A percentile compares a stretch with the other conserved stretches of the same genome.
phyloP scores from a whole-genome alignment of 2,329 filamentous ascomycete species.

The Cladophialophora immunda region DNA sequence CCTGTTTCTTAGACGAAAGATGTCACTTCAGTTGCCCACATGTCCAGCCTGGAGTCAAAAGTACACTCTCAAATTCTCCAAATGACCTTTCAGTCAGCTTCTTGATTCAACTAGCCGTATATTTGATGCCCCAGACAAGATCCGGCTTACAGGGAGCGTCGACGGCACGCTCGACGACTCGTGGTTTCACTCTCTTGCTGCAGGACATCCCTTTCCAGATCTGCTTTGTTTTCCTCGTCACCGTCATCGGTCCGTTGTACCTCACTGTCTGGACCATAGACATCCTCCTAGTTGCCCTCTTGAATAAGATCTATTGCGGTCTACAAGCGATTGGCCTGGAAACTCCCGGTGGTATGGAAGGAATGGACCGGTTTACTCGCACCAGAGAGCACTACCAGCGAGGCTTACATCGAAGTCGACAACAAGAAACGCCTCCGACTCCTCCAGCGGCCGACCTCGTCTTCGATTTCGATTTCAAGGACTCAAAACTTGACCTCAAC shows the following conservation, averaged over 20 bases:
- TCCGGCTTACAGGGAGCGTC: neutral
- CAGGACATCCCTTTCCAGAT: conserved; percentile 13
- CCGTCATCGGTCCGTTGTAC: conserved; percentile 17
- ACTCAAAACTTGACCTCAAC: conserved; percentile 14
- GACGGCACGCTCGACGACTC: neutral
- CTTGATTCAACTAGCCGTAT: neutral
- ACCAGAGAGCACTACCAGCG: conserved; percentile 13
- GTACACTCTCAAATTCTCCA: neutral
- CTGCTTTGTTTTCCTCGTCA: conserved; percentile 12
- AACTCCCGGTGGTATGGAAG: neutral
- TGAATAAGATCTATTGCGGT: neutral
- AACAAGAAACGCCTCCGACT: neutral
- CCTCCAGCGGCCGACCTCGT: neutral
- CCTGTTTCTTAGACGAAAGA: neutral
- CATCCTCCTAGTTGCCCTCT: conserved; percentile 3
- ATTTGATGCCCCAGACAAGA: neutral
- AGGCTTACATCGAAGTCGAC: neutral
- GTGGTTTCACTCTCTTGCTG: neutral
- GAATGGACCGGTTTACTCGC: conserved; percentile 15
- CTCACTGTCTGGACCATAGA: conserved; percentile 7
- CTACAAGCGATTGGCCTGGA: neutral
- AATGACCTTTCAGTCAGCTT: neutral
- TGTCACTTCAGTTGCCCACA: neutral
- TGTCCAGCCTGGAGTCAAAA: neutral
- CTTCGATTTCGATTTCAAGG: conserved; percentile 24